Conservation (phyloP, 805 yeast species). For the Zygotorulaspora sp. region DNA sequence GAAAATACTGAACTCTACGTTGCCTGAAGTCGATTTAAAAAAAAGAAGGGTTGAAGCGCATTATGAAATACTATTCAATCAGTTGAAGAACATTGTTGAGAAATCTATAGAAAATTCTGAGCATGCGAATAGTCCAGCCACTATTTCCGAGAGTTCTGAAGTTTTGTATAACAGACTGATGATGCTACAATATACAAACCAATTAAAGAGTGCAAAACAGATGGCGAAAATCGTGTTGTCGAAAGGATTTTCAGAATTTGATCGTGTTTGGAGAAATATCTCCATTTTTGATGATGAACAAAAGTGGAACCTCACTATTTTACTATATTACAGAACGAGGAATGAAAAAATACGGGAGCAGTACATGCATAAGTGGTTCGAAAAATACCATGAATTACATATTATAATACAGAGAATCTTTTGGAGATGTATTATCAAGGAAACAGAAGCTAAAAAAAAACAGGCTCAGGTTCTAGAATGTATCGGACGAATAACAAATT, state of each 20-base stretch:
- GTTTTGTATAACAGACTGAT: conserved; percentile 20
- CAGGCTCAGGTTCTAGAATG: conserved; percentile 3
- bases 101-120: conserved; percentile 14
- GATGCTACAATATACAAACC: conserved; percentile 21
- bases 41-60: conserved; percentile 26
- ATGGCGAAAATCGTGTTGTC: conserved; percentile 20
- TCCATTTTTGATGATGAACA: conserved; percentile 16
- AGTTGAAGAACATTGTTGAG: conserved; percentile 25
- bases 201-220: conserved; percentile 14
- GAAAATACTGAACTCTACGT: conserved; percentile 26
- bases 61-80: conserved; percentile 28
- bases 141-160: conserved; percentile 8
- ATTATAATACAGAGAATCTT: conserved; percentile 23
- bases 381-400: conserved; percentile 14
- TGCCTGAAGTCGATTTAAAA: conserved; percentile 25
- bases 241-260: conserved; percentile 21
- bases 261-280: conserved; percentile 19
- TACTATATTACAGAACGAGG: conserved; percentile 24
- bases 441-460: conserved; percentile 1
- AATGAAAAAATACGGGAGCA: conserved; percentile 12
- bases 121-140: not conserved
- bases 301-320: conserved; percentile 19
- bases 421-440: conserved; percentile 24
- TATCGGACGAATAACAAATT: conserved; percentile 6
- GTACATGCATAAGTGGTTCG: conserved; percentile 18